These are phyloP conservation scores for Trichoderma endophyticum DNA, from an alignment of 2,329 filamentous ascomycete genomes.

Conservation along the genomic window DNA sequence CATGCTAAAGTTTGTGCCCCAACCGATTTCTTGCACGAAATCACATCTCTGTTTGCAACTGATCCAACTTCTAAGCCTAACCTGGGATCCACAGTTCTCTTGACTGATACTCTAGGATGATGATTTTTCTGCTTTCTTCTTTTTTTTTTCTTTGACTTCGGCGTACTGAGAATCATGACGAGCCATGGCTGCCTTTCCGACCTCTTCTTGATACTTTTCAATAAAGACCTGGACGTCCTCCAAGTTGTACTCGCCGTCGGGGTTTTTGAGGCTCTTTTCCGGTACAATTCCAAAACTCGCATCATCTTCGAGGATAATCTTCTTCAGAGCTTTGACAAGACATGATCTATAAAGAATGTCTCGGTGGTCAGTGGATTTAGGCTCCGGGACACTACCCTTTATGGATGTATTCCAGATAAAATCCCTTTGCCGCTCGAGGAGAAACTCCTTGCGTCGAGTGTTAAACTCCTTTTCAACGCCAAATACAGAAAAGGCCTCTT, in stretches of 20 bases:
- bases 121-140: not conserved
- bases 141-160: constrained; percentile 12
- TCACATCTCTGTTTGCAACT: not conserved
- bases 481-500: constrained; percentile 54
- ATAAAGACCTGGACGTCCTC: constrained; percentile 44
- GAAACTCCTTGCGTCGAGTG: constrained; percentile 40
- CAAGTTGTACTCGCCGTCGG: constrained; percentile 43
- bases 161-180: constrained; percentile 24
- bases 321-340: constrained; percentile 44
- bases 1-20: not conserved
- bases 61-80: not conserved
- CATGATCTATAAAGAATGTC: constrained; percentile 33
- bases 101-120: not conserved
- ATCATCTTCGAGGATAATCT: constrained; percentile 48
- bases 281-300: constrained; percentile 35
- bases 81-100: not conserved
- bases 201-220: constrained; percentile 33
- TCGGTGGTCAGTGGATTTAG: constrained; percentile 25
- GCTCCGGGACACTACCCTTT: constrained; percentile 34
- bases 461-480: constrained; percentile 44
- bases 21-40: not conserved
- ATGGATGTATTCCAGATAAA: constrained; percentile 47
- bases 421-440: constrained; percentile 38
- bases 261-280: constrained; percentile 29
- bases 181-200: constrained; percentile 36